Percentiles rank a stretch among this genome's conserved stretches.
These are phyloP conservation scores for Pseudogymnoascus sp. DNA, from an alignment of 2,329 filamentous ascomycete genomes.

Conservation along the genomic window DNA sequence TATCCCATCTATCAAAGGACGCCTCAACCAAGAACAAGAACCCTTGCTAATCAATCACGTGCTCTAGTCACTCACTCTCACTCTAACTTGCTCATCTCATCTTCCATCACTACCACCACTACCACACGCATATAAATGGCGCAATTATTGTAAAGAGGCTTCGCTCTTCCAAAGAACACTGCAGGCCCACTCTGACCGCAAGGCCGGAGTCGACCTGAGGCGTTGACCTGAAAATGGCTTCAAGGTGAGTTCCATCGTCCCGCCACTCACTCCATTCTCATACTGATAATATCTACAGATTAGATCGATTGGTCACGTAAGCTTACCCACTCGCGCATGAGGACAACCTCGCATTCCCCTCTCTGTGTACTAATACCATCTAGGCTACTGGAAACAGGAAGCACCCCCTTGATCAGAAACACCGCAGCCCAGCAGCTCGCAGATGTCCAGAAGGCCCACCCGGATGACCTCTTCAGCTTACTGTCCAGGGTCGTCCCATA, in stretches of 20 bases:
- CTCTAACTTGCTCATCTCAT: neutral
- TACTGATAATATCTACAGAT: slow-evolving; percentile 42
- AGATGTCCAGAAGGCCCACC: slow-evolving; percentile 96
- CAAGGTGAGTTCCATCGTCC: slow-evolving; percentile 25
- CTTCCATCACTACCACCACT: neutral
- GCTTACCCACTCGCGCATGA: slow-evolving; percentile 33
- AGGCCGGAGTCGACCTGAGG: slow-evolving; percentile 3
- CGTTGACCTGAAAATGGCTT: slow-evolving; percentile 25
- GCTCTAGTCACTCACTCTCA: neutral
- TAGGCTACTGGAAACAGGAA: slow-evolving; percentile 93
- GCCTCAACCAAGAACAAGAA: neutral
- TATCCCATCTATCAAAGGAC: neutral
- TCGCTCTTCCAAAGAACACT: neutral
- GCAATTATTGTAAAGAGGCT: slow-evolving; percentile 7
- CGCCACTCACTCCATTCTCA: neutral
- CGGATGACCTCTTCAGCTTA: slow-evolving; percentile 94
- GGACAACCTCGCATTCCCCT: neutral
- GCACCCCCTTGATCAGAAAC: slow-evolving; percentile 90
- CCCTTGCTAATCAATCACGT: slow-evolving; percentile 6
- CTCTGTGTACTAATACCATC: slow-evolving; percentile 16
- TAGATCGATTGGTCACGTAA: slow-evolving; percentile 82
- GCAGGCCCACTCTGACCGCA: slow-evolving; percentile 3
- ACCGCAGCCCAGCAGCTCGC: slow-evolving; percentile 95
- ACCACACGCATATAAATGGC: neutral
- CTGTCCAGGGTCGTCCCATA: slow-evolving; percentile 93